A percentile compares a stretch with the other conserved stretches of the same genome.
These are phyloP conservation scores for Tylopilus rubrobrunneus DNA, from an alignment of 768 basidiomycete genomes.

Conservation along the genomic window DNA sequence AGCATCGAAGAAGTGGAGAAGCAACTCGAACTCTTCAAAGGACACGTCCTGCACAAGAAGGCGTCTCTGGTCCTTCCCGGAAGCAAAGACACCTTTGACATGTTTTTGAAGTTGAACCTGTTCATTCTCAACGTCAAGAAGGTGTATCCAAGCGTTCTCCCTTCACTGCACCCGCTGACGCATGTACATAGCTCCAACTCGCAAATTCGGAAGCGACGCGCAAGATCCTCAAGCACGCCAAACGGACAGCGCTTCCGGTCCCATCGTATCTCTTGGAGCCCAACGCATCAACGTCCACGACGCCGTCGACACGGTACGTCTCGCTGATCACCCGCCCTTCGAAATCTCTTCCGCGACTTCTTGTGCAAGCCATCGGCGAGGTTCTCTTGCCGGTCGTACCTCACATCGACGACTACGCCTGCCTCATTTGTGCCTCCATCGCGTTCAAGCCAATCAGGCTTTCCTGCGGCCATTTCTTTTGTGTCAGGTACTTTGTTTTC, in stretches of 20 bases:
- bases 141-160: conserved; percentile 33
- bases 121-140: conserved; percentile 81
- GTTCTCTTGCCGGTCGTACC: conserved; percentile 79
- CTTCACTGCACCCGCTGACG: neutral
- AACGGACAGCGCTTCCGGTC: conserved; percentile 79
- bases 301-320: conserved; percentile 29
- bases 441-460: conserved; percentile 92
- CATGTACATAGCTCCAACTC: conserved; percentile 55
- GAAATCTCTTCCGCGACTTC: conserved; percentile 52
- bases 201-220: conserved; percentile 87
- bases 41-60: conserved; percentile 48
- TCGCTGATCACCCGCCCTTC: conserved; percentile 23
- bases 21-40: conserved; percentile 59
- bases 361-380: conserved; percentile 81
- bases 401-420: conserved; percentile 78
- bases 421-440: conserved; percentile 83
- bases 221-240: conserved; percentile 91
- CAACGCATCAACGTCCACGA: conserved; percentile 8
- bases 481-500: conserved; percentile 46
- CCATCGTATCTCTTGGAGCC: conserved; percentile 32
- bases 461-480: conserved; percentile 75
- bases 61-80: conserved; percentile 53
- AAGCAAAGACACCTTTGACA: conserved; percentile 56
- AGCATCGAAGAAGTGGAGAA: conserved; percentile 65
- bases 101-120: conserved; percentile 73